A percentile compares a stretch with the other conserved stretches of the same genome.
phyloP scores from a whole-genome alignment of 441 rosid species.

The Brassica hybrid region DNA sequence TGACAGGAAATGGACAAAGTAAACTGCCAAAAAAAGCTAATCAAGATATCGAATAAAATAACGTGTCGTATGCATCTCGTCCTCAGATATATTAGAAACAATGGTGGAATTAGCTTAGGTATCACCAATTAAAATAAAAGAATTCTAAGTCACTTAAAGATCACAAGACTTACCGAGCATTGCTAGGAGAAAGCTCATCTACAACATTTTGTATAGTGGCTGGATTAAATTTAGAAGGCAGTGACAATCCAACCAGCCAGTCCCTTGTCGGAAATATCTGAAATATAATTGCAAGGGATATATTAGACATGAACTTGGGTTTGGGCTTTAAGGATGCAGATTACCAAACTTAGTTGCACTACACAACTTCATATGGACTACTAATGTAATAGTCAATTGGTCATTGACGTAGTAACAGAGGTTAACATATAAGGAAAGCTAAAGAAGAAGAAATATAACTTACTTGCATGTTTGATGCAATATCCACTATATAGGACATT shows the following conservation, averaged over 20 bases:
- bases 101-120: background rate
- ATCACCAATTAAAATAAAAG: no score
- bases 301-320: no score
- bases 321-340: no score
- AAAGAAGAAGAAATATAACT: constrained; percentile 20
- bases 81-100: no score
- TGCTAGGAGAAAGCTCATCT: constrained; percentile 66
- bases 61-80: no score
- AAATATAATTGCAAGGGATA: background rate
- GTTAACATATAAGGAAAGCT: background rate
- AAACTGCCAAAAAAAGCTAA: no score
- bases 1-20: background rate
- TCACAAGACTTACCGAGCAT: constrained; percentile 63
- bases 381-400: no score
- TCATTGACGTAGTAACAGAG: constrained; percentile 6
- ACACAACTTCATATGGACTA: no score
- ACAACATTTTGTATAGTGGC: constrained; percentile 55
- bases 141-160: background rate
- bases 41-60: no score
- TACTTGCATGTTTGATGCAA: constrained; percentile 77
- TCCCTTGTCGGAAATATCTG: constrained; percentile 78
- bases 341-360: no score
- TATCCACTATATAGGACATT: constrained; percentile 59
- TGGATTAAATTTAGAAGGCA: constrained; percentile 70
- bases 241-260: constrained; percentile 78